A percentile compares a stretch with the other conserved stretches of the same genome.
Evolutionary conservation across 1,284 basidiomycete species (phyloP).

Genomic region (Ganoderma multipileum): DNA sequence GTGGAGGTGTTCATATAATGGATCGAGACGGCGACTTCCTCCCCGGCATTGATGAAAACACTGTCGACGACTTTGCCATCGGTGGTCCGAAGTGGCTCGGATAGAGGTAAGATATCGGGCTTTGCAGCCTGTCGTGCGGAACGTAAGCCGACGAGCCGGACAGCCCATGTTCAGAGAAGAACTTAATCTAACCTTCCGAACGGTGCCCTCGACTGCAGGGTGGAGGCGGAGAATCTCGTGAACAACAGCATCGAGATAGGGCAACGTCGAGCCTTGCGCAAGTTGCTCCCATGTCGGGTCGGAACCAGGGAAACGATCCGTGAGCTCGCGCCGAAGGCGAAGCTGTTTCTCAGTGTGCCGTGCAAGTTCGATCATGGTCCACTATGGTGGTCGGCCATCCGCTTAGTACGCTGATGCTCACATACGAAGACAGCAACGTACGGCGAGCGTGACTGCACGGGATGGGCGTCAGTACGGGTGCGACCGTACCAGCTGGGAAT

Average conservation of each 20-base stretch:
- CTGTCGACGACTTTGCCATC: neutral
- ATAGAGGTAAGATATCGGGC: neutral
- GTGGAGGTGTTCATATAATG: neutral
- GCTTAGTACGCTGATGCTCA: neutral
- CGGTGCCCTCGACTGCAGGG: neutral
- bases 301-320: neutral
- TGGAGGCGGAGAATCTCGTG: neutral
- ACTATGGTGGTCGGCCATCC: neutral
- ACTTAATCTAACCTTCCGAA: neutral
- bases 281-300: neutral
- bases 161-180: neutral
- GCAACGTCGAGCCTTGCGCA: neutral
- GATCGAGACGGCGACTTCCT: neutral
- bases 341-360: neutral
- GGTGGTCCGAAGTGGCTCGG: neutral
- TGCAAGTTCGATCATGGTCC: neutral
- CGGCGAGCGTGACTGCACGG: neutral
- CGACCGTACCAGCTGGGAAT: too few relatives aligned
- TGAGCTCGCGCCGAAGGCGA: neutral
- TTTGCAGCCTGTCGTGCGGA: neutral
- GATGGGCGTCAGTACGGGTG: neutral
- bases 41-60: neutral
- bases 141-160: neutral
- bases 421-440: neutral
- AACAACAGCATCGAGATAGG: neutral